Evolutionary conservation across 352 stramenopile genomes (phyloP).

Genomic region (Phytophthora boehmeriae): DNA sequence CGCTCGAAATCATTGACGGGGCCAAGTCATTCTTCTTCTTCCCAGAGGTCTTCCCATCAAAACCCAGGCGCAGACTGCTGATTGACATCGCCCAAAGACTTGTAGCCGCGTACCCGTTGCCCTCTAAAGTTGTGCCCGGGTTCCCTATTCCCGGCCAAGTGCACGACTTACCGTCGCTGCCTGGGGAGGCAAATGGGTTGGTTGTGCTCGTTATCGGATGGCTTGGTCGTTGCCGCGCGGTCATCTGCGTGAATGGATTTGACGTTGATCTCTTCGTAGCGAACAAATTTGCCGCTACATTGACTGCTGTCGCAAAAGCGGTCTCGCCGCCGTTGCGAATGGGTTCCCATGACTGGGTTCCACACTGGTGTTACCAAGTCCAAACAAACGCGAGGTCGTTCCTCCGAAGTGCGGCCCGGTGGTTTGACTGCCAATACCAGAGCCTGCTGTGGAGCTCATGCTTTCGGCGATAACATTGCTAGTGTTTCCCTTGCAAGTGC

Average conservation of each 20-base stretch:
- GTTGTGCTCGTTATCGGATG: not conserved
- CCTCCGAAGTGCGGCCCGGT: constrained; percentile 2
- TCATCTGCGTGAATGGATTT: not conserved
- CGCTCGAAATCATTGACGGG: constrained; percentile 45
- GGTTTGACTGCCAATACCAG: constrained; percentile 4
- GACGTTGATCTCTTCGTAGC: not conserved
- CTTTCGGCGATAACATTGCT: not conserved
- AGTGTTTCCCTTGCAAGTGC: no score
- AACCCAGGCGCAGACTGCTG: constrained; percentile 1
- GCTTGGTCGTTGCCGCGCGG: not conserved
- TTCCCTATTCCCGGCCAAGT: not conserved
- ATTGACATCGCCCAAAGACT: not conserved
- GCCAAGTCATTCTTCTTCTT: constrained; percentile 3
- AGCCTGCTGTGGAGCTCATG: not conserved
- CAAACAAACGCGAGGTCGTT: constrained; percentile 7
- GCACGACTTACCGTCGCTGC: not conserved
- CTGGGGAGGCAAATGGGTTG: not conserved
- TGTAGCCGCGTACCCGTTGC: not conserved
- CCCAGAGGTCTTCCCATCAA: constrained; percentile 17
- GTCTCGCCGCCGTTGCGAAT: constrained; percentile 7
- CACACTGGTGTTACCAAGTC: not conserved
- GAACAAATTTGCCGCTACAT: constrained; percentile 1
- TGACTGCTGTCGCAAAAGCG: not conserved
- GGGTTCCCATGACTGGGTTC: constrained; percentile 17
- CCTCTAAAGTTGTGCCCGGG: not conserved